Percentiles rank a stretch among this genome's conserved stretches.
Conservation (phyloP, 1,284 basidiomycete genomes). For the Tilletiopsis washingtonensis region DNA sequence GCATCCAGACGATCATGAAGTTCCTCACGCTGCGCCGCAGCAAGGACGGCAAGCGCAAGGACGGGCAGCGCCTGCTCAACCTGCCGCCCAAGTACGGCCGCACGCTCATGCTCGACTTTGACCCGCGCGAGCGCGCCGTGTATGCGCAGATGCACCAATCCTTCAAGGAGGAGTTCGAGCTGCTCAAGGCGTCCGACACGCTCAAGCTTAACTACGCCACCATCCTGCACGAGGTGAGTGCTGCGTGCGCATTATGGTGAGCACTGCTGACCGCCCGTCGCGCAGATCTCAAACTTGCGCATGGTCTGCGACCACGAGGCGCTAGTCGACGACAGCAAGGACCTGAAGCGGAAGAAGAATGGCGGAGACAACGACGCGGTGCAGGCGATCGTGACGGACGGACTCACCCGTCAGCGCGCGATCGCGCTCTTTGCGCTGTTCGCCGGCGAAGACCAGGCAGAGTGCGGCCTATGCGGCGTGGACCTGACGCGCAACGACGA, state of each 20-base stretch:
- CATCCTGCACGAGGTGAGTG: conserved; percentile 69
- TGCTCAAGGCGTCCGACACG: conserved; percentile 77
- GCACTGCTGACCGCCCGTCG: not conserved
- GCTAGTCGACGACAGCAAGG: conserved; percentile 60
- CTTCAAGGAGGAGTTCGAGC: conserved; percentile 81
- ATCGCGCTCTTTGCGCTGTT: conserved; percentile 70
- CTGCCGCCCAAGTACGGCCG: conserved; percentile 76
- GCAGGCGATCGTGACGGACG: conserved; percentile 62
- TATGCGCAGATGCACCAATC: conserved; percentile 81
- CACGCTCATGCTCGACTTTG: conserved; percentile 74
- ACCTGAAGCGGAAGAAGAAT: conserved; percentile 50
- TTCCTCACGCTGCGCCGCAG: conserved; percentile 91
- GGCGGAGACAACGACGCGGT: conserved; percentile 54
- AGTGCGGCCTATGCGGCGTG: conserved; percentile 66
- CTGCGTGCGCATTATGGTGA: too few species aligned
- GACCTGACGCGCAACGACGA: conserved; percentile 55
- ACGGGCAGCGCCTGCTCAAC: conserved; percentile 74
- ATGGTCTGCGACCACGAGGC: conserved; percentile 97
- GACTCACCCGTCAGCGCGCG: conserved; percentile 69
- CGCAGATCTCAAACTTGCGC: conserved; percentile 55
- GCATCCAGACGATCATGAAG: conserved; percentile 95
- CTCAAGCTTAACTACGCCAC: conserved; percentile 93
- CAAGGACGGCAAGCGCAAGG: conserved; percentile 74
- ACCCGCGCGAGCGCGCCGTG: conserved; percentile 69
- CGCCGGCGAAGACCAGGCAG: conserved; percentile 54